A percentile compares a stretch with the other conserved stretches of the same genome.
These are phyloP conservation scores for Sicyos edulis DNA, from an alignment of 306 rosid genomes.

Conservation along the genomic window DNA sequence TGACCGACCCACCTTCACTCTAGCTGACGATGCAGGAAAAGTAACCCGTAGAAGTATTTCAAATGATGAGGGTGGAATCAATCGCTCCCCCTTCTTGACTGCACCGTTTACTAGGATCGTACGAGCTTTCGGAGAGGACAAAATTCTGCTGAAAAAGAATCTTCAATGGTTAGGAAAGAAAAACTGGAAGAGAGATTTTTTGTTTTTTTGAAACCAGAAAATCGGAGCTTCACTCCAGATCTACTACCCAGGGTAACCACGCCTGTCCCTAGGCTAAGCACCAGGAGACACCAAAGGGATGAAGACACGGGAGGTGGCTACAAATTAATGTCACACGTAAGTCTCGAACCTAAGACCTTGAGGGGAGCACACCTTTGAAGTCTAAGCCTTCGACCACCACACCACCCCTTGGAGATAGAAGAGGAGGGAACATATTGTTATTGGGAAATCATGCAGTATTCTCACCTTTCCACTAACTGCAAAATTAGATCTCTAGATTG, in stretches of 20 bases:
- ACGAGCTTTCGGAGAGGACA: conserved; percentile 80
- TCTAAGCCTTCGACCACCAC: no score
- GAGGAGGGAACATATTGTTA: background rate
- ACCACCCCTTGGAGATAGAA: no score
- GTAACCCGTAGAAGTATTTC: conserved; percentile 66
- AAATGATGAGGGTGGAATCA: conserved; percentile 72
- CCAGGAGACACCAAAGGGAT: no score
- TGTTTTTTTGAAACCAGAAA: no score
- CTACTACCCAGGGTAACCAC: no score
- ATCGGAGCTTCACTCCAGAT: no score
- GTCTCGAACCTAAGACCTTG: no score
- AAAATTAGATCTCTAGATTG: conserved; percentile 80
- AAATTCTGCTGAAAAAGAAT: conserved; percentile 43
- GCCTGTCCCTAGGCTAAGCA: no score
- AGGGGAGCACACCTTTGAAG: no score
- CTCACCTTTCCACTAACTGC: conserved; percentile 83
- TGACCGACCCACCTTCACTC: conserved; percentile 76
- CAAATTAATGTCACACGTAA: no score
- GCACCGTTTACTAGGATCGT: conserved; percentile 73
- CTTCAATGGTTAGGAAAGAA: background rate
- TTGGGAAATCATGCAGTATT: conserved; percentile 4
- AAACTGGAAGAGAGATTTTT: background rate
- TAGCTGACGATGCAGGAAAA: conserved; percentile 61
- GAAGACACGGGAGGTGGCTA: no score
- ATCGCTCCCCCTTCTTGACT: conserved; percentile 83